Conservation (phyloP, 768 basidiomycete species). For the Hydnomerulius pinastri region DNA sequence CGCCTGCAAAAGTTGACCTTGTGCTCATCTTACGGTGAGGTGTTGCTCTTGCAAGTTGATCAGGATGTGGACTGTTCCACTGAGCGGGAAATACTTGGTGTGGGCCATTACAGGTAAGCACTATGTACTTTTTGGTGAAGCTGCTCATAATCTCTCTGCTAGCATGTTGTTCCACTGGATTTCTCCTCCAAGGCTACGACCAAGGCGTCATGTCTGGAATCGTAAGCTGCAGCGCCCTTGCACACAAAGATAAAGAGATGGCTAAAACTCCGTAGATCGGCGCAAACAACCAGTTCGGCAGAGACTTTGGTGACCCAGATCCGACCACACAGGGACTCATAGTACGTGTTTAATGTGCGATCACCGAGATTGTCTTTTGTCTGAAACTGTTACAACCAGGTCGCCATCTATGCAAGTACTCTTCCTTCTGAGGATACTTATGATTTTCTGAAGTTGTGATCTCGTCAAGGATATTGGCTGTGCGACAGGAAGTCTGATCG, state of each 20-base stretch:
- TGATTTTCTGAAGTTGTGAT: no score
- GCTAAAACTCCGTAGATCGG: slow-evolving; percentile 32
- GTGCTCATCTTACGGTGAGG: no score
- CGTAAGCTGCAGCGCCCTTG: no score
- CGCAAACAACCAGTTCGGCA: slow-evolving; percentile 42
- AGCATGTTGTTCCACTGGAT: slow-evolving; percentile 45
- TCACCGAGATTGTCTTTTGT: no score
- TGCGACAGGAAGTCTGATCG: slow-evolving; percentile 38
- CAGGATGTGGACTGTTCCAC: slow-evolving; percentile 40
- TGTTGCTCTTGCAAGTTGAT: no score
- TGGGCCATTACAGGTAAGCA: slow-evolving; percentile 41
- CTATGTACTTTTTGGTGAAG: no score
- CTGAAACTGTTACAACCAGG: no score
- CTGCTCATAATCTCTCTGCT: no score
- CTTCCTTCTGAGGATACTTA: no score
- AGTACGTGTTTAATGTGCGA: no score
- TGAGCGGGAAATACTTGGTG: slow-evolving; percentile 39
- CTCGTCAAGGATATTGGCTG: slow-evolving; percentile 45
- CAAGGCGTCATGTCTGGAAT: slow-evolving; percentile 48
- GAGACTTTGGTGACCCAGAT: slow-evolving; percentile 38
- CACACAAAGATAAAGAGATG: not conserved
- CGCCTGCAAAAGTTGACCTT: no score
- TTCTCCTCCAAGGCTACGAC: slow-evolving; percentile 38
- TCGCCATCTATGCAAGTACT: no score
- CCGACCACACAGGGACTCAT: slow-evolving; percentile 42